phyloP scores from a whole-genome alignment of 2,329 filamentous ascomycete species.

The Dothistroma pini region DNA sequence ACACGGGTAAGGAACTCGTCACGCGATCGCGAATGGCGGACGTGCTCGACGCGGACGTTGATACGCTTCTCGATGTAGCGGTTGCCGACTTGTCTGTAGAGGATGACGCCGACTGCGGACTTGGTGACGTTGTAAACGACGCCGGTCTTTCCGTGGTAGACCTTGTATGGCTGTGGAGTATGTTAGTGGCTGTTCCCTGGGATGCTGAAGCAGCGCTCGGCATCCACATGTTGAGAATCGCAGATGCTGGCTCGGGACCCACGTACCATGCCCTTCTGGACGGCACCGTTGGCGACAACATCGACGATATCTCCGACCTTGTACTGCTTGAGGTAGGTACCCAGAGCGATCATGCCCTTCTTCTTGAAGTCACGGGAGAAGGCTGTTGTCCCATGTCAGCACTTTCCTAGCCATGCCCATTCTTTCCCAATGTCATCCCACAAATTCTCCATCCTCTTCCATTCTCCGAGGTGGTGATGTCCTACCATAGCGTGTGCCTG shows the following conservation, averaged over 20 bases:
- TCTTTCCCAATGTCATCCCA: slow-evolving; percentile 4
- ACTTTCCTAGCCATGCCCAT: slow-evolving; percentile 9
- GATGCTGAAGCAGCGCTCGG: background rate
- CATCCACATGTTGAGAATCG: background rate
- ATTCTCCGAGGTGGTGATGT: slow-evolving; percentile 14
- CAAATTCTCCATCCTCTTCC: slow-evolving; percentile 8
- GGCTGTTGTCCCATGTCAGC: slow-evolving; percentile 41
- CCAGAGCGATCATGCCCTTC: slow-evolving; percentile 89
- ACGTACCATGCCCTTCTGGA: slow-evolving; percentile 86
- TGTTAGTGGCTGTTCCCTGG: slow-evolving; percentile 10
- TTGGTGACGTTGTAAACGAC: slow-evolving; percentile 84
- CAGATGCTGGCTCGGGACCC: slow-evolving; percentile 8
- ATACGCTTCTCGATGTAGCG: slow-evolving; percentile 99
- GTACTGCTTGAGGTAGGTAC: slow-evolving; percentile 93
- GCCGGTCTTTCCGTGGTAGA: slow-evolving; percentile 96
- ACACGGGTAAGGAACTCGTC: slow-evolving; percentile 96
- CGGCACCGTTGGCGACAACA: slow-evolving; percentile 97
- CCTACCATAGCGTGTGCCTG: slow-evolving; percentile 43
- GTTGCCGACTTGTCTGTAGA: slow-evolving; percentile 99
- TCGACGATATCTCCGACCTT: slow-evolving; percentile 99
- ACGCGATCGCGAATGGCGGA: slow-evolving; percentile 87
- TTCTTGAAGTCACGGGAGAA: slow-evolving; percentile 94
- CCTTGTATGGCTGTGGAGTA: slow-evolving; percentile 74
- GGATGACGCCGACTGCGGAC: slow-evolving; percentile 94
- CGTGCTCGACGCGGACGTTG: slow-evolving; percentile 98